Evolutionary conservation across 306 rosid genomes (phyloP), one percentile per base, ranked within the genome.

Genomic region (Calophaca sinica): DNA sequence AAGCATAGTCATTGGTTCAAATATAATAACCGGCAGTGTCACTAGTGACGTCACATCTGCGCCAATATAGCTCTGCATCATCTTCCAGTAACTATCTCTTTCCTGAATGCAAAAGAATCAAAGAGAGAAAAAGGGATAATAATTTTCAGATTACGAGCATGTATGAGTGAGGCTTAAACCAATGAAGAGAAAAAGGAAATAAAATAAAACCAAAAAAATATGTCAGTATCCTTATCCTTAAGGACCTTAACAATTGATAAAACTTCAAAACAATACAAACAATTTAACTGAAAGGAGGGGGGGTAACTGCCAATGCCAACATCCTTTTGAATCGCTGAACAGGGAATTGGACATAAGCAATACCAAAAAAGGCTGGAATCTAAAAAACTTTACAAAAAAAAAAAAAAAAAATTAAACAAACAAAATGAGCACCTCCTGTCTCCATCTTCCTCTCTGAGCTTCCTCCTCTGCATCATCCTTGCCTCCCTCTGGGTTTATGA

Each of bases 1-100:
- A 78, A 93, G 75, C 98, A 93, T 91, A 57, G 98, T 93, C 97
- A 93, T 93, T 39, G 97, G 98, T 80, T 93, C 98, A 88, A 93
- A 93, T 73, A 93, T 88, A 72, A 87, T 68, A 54, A 93, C 97
- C 0, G 98, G 98, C 36, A 93, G 89, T 7, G 94, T 93, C 78
- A 91, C 97, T 92, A 93, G 82, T 58, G 98, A 93, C 44, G 97
- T 91, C 65, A 91, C 52, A 73, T 93, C 98, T 9, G 94, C 82
- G 2, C 98, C 97, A 49, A 93, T 84, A 73, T 93, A 91, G 67
- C 89, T 83, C 20, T 89, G 97, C 98, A 93, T 93, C 98, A 89
- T 89, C 92, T 89, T 91, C 97, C 94, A 93, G 86, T 89, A 93
- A 84, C 97, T 66, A 66, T 93, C 98, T 61, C 97, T 90, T 70